Conservation (phyloP, 2,329 filamentous ascomycete species). For the Diaporthe citriasiana region DNA sequence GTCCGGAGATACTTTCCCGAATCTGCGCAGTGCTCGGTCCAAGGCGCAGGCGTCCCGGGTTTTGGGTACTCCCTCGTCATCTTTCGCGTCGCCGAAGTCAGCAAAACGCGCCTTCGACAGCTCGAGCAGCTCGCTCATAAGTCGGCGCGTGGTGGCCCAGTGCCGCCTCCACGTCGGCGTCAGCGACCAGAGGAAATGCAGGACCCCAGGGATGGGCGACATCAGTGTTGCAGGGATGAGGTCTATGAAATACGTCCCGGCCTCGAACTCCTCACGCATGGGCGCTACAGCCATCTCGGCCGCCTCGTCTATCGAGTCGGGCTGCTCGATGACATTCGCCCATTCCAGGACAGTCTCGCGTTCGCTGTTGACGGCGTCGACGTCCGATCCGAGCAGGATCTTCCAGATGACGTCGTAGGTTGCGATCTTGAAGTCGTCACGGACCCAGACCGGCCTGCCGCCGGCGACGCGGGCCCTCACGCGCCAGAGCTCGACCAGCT, state of each 20-base stretch:
- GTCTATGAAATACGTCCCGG: slow-evolving; percentile 31
- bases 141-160: slow-evolving; percentile 30
- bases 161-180: slow-evolving; percentile 35
- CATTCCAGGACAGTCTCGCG: slow-evolving; percentile 48
- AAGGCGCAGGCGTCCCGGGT: slow-evolving; percentile 33
- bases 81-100: slow-evolving; percentile 20
- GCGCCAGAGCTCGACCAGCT: slow-evolving; percentile 45
- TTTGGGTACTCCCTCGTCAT: slow-evolving; percentile 12
- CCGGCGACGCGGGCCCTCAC: slow-evolving; percentile 39
- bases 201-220: slow-evolving; percentile 28
- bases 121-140: slow-evolving; percentile 32
- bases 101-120: slow-evolving; percentile 30
- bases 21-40: slow-evolving; percentile 33
- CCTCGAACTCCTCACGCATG: slow-evolving; percentile 31
- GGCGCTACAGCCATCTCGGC: slow-evolving; percentile 34
- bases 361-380: slow-evolving; percentile 43
- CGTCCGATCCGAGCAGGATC: slow-evolving; percentile 36
- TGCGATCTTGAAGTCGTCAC: slow-evolving; percentile 38
- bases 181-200: slow-evolving; percentile 38
- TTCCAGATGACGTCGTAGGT: slow-evolving; percentile 41
- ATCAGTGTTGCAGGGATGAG: slow-evolving; percentile 35
- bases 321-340: slow-evolving; percentile 47
- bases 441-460: slow-evolving; percentile 43
- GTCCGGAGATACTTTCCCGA: slow-evolving; percentile 34
- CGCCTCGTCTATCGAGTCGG: slow-evolving; percentile 6